Conservation (phyloP, 1,139 yeast species). For the Yamadazyma sp. region DNA sequence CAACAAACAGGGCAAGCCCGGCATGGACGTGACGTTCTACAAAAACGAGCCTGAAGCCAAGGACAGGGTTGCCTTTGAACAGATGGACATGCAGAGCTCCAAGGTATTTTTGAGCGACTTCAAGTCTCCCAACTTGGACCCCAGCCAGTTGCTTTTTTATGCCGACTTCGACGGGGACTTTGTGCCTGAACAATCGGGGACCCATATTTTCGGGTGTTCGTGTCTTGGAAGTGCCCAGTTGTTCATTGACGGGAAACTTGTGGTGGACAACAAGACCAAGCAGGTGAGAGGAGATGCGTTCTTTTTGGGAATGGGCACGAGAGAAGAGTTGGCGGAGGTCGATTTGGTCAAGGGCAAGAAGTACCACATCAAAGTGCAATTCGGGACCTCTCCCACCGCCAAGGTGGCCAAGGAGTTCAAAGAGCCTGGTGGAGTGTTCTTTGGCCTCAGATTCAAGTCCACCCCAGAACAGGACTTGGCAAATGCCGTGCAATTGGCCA, state of each 20-base stretch:
- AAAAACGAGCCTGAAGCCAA: constrained; percentile 32
- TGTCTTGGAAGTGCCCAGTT: constrained; percentile 55
- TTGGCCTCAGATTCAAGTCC: constrained; percentile 25
- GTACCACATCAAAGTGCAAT: constrained; percentile 48
- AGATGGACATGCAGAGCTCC: constrained; percentile 30
- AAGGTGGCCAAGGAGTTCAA: constrained; percentile 20
- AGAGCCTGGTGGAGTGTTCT: constrained; percentile 34
- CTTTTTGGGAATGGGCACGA: constrained; percentile 49
- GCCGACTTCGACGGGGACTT: constrained; percentile 45
- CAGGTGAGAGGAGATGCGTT: constrained; percentile 51
- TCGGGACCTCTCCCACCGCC: constrained; percentile 50
- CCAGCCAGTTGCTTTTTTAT: constrained; percentile 28
- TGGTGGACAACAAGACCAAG: constrained; percentile 56
- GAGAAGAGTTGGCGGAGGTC: constrained; percentile 43
- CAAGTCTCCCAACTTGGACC: constrained; percentile 26
- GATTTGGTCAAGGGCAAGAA: constrained; percentile 39
- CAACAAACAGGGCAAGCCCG: constrained; percentile 36
- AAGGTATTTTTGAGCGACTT: constrained; percentile 50
- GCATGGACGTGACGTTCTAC: constrained; percentile 39
- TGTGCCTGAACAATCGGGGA: constrained; percentile 47
- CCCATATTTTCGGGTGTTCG: constrained; percentile 51
- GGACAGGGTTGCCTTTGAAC: constrained; percentile 38
- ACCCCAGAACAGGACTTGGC: constrained; percentile 24
- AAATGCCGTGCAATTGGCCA: constrained; percentile 32
- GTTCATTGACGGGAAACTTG: constrained; percentile 49